Evolutionary conservation across 805 yeast species (phyloP).

Genomic region (Scheffersomyces lignosus): DNA sequence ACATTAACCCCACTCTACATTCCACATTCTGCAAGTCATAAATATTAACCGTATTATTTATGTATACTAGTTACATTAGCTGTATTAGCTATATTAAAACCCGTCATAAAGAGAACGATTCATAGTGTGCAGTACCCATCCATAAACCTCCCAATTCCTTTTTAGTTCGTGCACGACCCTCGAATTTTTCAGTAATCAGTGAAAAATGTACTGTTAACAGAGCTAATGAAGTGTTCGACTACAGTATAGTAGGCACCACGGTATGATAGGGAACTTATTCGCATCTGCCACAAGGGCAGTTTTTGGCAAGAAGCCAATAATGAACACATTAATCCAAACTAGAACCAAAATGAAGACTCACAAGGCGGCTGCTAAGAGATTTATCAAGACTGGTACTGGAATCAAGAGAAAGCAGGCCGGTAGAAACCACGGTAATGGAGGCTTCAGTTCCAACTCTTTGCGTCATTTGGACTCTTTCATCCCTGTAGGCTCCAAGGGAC

Average conservation of each 20-base stretch:
- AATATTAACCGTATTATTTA: too few species aligned
- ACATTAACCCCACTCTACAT: too few species aligned
- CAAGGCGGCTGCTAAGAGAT: constrained; percentile 84
- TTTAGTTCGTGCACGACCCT: background rate
- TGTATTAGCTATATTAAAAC: too few species aligned
- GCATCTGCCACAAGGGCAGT: constrained; percentile 13
- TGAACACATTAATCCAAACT: constrained; percentile 32
- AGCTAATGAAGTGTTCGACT: too few species aligned
- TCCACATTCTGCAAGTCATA: too few species aligned
- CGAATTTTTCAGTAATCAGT: background rate
- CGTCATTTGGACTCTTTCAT: constrained; percentile 61
- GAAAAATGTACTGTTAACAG: too few species aligned
- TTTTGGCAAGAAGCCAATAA: constrained; percentile 18
- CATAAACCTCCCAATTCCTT: too few species aligned
- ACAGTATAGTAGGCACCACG: too few species aligned
- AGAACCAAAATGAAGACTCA: constrained; percentile 69
- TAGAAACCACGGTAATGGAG: constrained; percentile 89
- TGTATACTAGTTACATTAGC: too few species aligned
- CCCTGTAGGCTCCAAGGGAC: constrained; percentile 48
- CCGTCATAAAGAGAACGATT: too few species aligned
- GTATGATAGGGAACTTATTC: constrained; percentile 12
- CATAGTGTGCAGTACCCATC: too few species aligned
- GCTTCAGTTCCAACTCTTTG: constrained; percentile 69
- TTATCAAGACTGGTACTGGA: constrained; percentile 73
- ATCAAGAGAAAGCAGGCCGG: constrained; percentile 64